Evolutionary conservation across 2,329 filamentous ascomycete genomes (phyloP).

Genomic region (Endocalyx cinctus): DNA sequence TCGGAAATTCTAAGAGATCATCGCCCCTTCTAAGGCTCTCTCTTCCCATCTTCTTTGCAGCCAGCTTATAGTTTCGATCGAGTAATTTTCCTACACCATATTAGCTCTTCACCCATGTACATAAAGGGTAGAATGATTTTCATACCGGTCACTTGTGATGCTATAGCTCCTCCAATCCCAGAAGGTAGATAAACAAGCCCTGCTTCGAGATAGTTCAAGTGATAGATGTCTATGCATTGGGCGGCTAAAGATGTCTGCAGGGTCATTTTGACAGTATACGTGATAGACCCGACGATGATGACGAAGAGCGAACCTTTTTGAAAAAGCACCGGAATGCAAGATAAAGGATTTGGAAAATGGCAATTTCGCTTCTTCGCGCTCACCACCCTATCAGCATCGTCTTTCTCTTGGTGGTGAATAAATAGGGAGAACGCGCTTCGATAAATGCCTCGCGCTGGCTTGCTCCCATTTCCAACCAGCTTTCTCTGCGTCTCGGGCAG

Average conservation of each 20-base stretch:
- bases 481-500: constrained; percentile 8
- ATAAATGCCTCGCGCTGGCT: constrained; percentile 1
- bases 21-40: constrained; percentile 1
- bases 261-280: constrained; percentile 11
- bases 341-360: constrained; percentile 11
- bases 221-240: constrained; percentile 11
- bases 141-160: background rate
- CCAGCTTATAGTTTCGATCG: background rate
- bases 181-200: constrained; percentile 12
- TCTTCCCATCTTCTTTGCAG: background rate
- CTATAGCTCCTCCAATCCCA: constrained; percentile 6
- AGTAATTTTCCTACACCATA: constrained; percentile 1
- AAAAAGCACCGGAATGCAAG: constrained; percentile 8
- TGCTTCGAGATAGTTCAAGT: constrained; percentile 9
- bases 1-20: constrained; percentile 6
- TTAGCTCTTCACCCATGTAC: no score
- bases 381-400: background rate
- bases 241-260: constrained; percentile 5
- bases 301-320: constrained; percentile 1
- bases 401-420: background rate
- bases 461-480: constrained; percentile 7
- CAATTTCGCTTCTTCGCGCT: background rate
- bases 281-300: constrained; percentile 11
- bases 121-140: no score
- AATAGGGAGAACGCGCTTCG: constrained; percentile 1